phyloP scores from a whole-genome alignment of 495 filamentous ascomycete species.

The Pseudoneurospora amorphoporcata region DNA sequence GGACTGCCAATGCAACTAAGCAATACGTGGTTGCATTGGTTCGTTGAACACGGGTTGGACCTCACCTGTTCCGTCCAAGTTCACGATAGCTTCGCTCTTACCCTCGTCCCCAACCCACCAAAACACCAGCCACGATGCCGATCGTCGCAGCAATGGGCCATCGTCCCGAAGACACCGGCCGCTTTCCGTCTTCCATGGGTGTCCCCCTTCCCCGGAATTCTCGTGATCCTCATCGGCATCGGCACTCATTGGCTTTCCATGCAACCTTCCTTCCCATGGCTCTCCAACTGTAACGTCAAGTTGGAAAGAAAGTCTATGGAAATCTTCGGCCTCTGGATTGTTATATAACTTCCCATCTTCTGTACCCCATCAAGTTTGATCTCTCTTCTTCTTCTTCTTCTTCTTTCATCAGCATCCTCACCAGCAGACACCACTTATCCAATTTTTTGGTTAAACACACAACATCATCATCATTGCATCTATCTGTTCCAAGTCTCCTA shows the following conservation, averaged over 20 bases:
- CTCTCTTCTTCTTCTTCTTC: background rate
- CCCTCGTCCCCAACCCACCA: background rate
- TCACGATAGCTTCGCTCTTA: background rate
- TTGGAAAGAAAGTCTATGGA: background rate
- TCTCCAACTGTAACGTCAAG: background rate
- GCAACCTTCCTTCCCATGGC: background rate
- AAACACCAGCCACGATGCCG: background rate
- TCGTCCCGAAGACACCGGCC: background rate
- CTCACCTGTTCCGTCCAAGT: background rate
- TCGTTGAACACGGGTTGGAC: background rate
- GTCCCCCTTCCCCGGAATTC: background rate
- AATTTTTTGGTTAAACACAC: background rate
- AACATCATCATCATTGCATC: slow-evolving; percentile 2
- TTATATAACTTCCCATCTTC: background rate
- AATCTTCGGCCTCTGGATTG: background rate
- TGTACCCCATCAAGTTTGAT: background rate
- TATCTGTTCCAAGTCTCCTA: background rate
- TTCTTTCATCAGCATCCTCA: background rate
- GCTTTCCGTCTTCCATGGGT: background rate
- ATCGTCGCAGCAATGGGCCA: background rate
- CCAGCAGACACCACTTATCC: slow-evolving; percentile 1
- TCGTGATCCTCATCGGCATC: background rate
- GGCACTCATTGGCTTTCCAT: background rate
- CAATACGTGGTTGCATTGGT: background rate
- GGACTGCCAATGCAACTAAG: background rate